A percentile compares a stretch with the other conserved stretches of the same genome.
Evolutionary conservation across 768 basidiomycete genomes (phyloP).

Genomic region (Tremella mesenterica): DNA sequence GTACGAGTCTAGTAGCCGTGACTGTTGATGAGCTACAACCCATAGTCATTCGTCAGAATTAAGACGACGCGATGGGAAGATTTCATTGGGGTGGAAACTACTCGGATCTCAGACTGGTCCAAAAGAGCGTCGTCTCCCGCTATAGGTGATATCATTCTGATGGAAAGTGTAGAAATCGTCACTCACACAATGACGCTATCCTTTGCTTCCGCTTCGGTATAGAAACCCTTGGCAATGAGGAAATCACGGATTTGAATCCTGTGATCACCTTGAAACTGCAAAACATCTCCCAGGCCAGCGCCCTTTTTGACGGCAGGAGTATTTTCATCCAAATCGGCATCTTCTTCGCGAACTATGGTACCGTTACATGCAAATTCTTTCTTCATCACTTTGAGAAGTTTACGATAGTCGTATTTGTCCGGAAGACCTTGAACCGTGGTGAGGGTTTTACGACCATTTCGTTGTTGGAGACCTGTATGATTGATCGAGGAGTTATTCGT

Average conservation of each 20-base stretch:
- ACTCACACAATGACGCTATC: constrained; percentile 43
- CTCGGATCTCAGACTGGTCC: no score
- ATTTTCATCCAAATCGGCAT: constrained; percentile 32
- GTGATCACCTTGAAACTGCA: constrained; percentile 98
- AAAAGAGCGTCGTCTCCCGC: no score
- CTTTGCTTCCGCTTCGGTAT: constrained; percentile 45
- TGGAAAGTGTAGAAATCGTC: no score
- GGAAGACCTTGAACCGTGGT: constrained; percentile 94
- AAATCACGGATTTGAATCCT: constrained; percentile 80
- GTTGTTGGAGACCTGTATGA: constrained; percentile 85
- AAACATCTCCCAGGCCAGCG: constrained; percentile 80
- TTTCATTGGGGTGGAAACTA: no score
- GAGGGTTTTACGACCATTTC: constrained; percentile 97
- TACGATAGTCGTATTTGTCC: constrained; percentile 93
- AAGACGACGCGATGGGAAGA: no score
- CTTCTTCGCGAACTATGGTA: constrained; percentile 59
- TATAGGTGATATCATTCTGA: no score
- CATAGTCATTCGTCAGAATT: neutral
- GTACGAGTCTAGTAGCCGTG: constrained; percentile 38
- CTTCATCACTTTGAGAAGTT: constrained; percentile 97
- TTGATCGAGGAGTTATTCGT: no score
- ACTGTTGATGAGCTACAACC: constrained; percentile 12
- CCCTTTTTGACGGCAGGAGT: constrained; percentile 47
- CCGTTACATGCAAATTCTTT: constrained; percentile 99
- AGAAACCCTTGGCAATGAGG: constrained; percentile 55